Evolutionary conservation across 352 stramenopile genomes (phyloP).

Genomic region (Elongisporangium undulatum): DNA sequence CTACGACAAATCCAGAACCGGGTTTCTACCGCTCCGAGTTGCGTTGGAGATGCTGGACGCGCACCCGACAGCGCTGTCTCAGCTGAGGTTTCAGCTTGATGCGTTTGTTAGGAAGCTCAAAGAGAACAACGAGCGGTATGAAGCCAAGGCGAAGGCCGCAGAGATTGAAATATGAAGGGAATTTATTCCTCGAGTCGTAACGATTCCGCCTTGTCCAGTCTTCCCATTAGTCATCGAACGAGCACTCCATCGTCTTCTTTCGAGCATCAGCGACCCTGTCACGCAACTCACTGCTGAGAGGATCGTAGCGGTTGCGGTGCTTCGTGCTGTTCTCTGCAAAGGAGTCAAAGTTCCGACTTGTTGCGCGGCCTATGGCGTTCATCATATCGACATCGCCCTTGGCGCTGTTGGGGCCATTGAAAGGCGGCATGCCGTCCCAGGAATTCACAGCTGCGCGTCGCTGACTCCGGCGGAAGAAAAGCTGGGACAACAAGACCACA

Average conservation of each 20-base stretch:
- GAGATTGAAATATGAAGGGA: constrained; percentile 11
- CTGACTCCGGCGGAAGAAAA: constrained; percentile 18
- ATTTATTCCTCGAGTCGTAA: not conserved
- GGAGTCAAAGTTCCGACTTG: not conserved
- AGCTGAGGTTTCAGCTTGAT: constrained; percentile 44
- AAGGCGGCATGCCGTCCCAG: constrained; percentile 10
- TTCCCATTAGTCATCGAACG: constrained; percentile 18
- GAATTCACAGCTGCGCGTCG: constrained; percentile 11
- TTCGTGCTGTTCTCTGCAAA: not conserved
- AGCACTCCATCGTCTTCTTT: constrained; percentile 25
- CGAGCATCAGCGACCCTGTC: constrained; percentile 23
- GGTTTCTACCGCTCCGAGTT: constrained; percentile 24
- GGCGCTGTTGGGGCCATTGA: not conserved
- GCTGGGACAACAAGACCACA: constrained; percentile 22
- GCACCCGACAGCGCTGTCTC: constrained; percentile 32
- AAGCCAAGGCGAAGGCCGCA: constrained; percentile 26
- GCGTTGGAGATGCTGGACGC: constrained; percentile 40
- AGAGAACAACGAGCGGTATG: constrained; percentile 43
- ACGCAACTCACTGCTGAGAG: constrained; percentile 26
- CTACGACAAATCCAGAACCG: constrained; percentile 30
- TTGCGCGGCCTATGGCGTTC: not conserved
- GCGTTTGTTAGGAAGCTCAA: constrained; percentile 37
- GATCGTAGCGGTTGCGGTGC: constrained; percentile 14
- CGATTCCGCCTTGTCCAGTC: not conserved
- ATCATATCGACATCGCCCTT: not conserved